Conservation (phyloP, 2,329 filamentous ascomycete species). For the Fusarium redolens region DNA sequence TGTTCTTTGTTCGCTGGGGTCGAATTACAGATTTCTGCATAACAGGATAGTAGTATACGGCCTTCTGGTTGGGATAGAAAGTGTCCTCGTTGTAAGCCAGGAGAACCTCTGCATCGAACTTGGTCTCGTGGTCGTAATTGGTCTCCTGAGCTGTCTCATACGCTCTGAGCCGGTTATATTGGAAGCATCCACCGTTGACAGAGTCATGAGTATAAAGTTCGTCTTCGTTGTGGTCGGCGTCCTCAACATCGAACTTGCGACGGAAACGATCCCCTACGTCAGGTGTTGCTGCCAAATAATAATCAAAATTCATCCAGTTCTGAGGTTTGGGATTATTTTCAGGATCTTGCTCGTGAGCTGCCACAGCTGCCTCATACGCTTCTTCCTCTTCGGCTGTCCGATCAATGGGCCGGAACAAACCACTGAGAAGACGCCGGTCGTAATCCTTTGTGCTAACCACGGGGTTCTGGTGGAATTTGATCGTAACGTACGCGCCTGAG, state of each 20-base stretch:
- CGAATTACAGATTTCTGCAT: conserved; percentile 72
- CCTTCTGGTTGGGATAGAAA: conserved; percentile 63
- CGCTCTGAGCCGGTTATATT: conserved; percentile 70
- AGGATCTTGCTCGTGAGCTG: conserved; percentile 68
- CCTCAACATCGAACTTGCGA: conserved; percentile 68
- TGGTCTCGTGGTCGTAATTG: conserved; percentile 66
- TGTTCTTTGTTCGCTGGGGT: conserved; percentile 72
- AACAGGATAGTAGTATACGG: conserved; percentile 75
- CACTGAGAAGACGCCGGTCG: conserved; percentile 70
- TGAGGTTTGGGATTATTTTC: conserved; percentile 65
- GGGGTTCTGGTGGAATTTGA: conserved; percentile 76
- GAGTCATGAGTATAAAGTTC: conserved; percentile 65
- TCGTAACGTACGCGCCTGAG: conserved; percentile 74
- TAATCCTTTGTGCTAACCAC: conserved; percentile 64
- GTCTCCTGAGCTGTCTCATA: conserved; percentile 73
- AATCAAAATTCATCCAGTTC: conserved; percentile 73
- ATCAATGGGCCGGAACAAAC: conserved; percentile 70
- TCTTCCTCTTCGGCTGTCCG: conserved; percentile 65
- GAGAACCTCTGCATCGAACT: conserved; percentile 73
- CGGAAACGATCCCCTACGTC: conserved; percentile 66
- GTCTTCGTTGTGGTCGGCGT: conserved; percentile 65
- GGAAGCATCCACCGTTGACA: conserved; percentile 63
- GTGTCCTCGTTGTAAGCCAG: conserved; percentile 68
- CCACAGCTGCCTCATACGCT: conserved; percentile 61
- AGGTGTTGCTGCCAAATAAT: conserved; percentile 67